A percentile compares a stretch with the other conserved stretches of the same genome.
Conservation (phyloP, 371 early-diverging fungal species). For the Nematocida ironsii region DNA sequence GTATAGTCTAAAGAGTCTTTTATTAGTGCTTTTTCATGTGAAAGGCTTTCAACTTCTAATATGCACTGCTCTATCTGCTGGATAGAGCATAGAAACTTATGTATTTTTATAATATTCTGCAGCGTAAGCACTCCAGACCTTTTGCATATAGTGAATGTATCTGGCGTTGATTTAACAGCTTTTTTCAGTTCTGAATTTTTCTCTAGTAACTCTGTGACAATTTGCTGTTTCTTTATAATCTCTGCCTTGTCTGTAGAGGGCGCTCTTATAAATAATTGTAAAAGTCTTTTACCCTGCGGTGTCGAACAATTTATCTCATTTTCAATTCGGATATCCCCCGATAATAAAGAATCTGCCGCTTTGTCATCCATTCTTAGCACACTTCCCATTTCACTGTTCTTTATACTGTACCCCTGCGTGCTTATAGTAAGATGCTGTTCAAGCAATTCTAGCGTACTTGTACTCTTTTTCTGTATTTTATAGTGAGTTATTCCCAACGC, state of each 20-base stretch:
- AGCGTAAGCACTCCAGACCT: constrained; percentile 50
- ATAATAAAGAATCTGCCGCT: constrained; percentile 28
- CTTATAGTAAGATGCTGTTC: constrained; percentile 34
- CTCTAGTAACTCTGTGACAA: constrained; percentile 52
- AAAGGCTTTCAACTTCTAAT: neutral
- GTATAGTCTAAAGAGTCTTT: constrained; percentile 27
- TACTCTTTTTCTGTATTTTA: neutral
- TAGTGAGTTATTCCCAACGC: constrained; percentile 53
- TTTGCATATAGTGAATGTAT: constrained; percentile 61
- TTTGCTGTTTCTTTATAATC: constrained; percentile 63
- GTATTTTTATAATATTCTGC: constrained; percentile 59
- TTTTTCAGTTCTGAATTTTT: neutral
- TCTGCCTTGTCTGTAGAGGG: constrained; percentile 62
- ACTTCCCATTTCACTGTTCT: constrained; percentile 17
- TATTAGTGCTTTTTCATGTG: neutral
- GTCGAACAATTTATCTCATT: constrained; percentile 59
- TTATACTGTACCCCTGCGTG: constrained; percentile 20
- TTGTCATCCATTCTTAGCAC: constrained; percentile 29
- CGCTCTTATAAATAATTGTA: constrained; percentile 60
- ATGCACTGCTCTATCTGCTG: neutral
- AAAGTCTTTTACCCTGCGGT: constrained; percentile 66
- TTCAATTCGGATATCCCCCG: constrained; percentile 45
- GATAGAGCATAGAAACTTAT: constrained; percentile 12
- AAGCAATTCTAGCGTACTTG: neutral
- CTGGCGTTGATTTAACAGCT: constrained; percentile 57